Evolutionary conservation across 1,284 basidiomycete genomes (phyloP), one percentile per base, ranked within the genome.

Genomic region (Spongiforma sp.): DNA sequence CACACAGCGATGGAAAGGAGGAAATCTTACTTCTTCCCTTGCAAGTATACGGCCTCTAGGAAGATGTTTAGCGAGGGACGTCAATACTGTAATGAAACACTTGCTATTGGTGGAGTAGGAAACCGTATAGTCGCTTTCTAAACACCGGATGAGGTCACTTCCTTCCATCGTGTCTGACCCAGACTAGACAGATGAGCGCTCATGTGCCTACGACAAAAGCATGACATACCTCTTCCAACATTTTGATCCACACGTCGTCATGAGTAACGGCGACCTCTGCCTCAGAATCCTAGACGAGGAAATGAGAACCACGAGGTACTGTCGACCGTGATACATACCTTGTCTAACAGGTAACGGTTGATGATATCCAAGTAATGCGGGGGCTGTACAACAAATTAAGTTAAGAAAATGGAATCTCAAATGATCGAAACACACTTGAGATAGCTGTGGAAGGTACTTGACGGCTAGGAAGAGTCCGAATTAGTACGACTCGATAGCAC

Each of bases 341-440:
- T 28, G 5, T 62, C 46, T 17, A 64, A 17, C 8, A 64, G 26
- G 43, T 55, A 61, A n/a, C 24, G 36, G n/a, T 65, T 65, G 32
- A 65, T 43, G 14, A 43, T 11, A 8, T 64, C 62, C 9, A 56
- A 57, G 17, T 41, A 37, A 33, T 64, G 63, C n/a, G 52, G 30
- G 30, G 30, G 6, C 30, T 53, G 30, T 32, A 53, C 14, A 14
- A 32, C 12, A 32, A 21, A n/a, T 53, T 21, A 53, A 14, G 30
- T 21, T 14, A 30, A 30, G 11, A 28, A 32, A 53, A 53, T 2
- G 21, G 11, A 21, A n/a, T 21, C 19, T n/a, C n/a, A 21, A 32
- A 53, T 30, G 12, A 21, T 14, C n/a, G 50, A 26, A 32, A n/a
- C 50, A 7, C 7, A 53, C 50, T 53, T 30, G 19, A 8, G 28